Conservation (phyloP, 345 rosid genomes). For the Eucalyptus viminalis region DNA sequence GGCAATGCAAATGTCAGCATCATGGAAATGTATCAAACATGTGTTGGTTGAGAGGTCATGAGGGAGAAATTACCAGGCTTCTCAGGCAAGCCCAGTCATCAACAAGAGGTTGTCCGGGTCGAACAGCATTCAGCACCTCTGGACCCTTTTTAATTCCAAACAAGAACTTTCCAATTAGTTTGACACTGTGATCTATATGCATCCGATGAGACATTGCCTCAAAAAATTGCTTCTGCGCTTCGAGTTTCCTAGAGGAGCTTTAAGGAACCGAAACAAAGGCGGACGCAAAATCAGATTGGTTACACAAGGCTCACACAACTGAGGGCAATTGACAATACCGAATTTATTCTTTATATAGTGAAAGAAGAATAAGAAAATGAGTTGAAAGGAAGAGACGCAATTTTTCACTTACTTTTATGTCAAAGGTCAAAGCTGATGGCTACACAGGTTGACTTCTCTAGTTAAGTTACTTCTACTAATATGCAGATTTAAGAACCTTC, state of each 20-base stretch:
- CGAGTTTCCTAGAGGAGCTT: conserved; percentile 64
- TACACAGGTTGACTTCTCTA: too few relatives aligned
- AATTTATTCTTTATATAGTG: background rate
- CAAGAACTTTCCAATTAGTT: conserved; percentile 72
- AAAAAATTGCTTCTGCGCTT: conserved; percentile 71
- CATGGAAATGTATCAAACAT: background rate
- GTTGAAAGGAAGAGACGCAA: background rate
- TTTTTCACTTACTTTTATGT: too few relatives aligned
- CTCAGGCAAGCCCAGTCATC: conserved; percentile 94
- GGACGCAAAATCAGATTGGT: background rate
- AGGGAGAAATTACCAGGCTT: conserved; percentile 32
- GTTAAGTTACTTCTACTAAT: background rate
- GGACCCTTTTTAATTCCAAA: conserved; percentile 71
- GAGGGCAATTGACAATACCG: background rate
- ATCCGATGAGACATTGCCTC: conserved; percentile 89
- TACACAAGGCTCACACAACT: background rate
- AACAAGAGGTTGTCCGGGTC: conserved; percentile 77
- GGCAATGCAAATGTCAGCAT: background rate
- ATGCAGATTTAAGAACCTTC: background rate
- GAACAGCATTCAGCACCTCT: conserved; percentile 45
- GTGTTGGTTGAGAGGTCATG: background rate
- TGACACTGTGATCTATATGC: conserved; percentile 73
- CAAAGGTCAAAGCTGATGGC: too few relatives aligned
- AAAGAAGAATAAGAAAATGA: background rate
- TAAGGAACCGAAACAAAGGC: conserved; percentile 40